Evolutionary conservation across 2,329 filamentous ascomycete genomes (phyloP), one percentile per base, ranked within the genome.

Genomic region (Fusarium oxysporum): DNA sequence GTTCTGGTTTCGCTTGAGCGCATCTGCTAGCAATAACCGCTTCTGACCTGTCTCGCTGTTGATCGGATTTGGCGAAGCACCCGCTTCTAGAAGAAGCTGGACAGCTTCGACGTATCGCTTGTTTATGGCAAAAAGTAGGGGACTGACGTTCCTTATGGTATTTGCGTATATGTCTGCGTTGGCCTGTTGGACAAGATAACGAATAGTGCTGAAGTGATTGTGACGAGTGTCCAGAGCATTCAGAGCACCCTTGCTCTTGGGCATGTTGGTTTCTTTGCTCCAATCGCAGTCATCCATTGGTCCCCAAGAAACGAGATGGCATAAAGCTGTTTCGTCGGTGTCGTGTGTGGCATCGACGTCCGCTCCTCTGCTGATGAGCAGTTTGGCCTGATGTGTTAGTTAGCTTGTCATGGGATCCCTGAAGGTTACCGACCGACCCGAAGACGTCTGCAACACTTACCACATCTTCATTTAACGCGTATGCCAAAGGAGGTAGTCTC

Each of bases 1-100:
- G 30, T 72, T 72, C 9, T 58, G 33, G 28, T 43, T 57, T 13
- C 41, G 41, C 37, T 33, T 47, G 17, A 74, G 50, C 8, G 71
- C 68, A 62, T 65, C 57, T 25, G 28, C 35, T 33, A 74, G 61
- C 17, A 74, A 37, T 28, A 74, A 56, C 33, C 55, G 63, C 61
- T 56, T 74, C 28, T 30, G 21, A 2, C 62, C 65, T 10, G 60
- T 66, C 16, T 14, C 6, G 21, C 16, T 57, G 14, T 55, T 41
- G 23, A 63, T 45, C 21, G 72, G 72, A 25, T 72, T 72, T 19
- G 71, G 72, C 8, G 71, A 74, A 47, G 71, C 72, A 50, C 72
- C 72, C 8, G 60, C 57, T 28, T 60, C 38, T 19, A 74, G 55
- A 53, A 74, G 71, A 44, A 74, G 58, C 35, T 59, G 57, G n/a